Evolutionary conservation across 805 yeast genomes (phyloP).

Genomic region (Ogataea nonfermentans): DNA sequence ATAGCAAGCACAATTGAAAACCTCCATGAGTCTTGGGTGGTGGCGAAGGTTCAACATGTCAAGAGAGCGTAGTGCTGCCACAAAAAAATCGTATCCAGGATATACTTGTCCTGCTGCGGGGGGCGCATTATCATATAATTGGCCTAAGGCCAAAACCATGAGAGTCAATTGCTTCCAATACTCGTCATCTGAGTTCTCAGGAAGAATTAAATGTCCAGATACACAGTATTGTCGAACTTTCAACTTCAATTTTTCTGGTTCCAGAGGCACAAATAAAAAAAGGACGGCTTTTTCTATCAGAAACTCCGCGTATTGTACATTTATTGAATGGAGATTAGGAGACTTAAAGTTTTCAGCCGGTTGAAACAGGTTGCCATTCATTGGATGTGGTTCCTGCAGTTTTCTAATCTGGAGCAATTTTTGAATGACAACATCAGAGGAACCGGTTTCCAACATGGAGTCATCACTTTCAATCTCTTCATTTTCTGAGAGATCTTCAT

Average conservation of each 20-base stretch:
- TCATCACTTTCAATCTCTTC: no score
- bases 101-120: not conserved
- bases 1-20: constrained; percentile 3
- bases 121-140: not conserved
- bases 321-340: not conserved
- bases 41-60: not conserved
- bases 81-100: constrained; percentile 7
- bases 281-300: constrained; percentile 5
- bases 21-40: constrained; percentile 4
- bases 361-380: no score
- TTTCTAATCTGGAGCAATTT: constrained; percentile 1
- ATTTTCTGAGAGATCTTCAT: not conserved
- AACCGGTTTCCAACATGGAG: constrained; percentile 2
- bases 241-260: constrained; percentile 28
- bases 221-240: constrained; percentile 1
- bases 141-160: constrained; percentile 9
- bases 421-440: constrained; percentile 7
- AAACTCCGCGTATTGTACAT: constrained; percentile 3
- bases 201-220: constrained; percentile 1
- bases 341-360: no score
- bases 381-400: not conserved
- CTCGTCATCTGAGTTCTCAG: not conserved
- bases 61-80: not conserved
- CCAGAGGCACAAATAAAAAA: constrained; percentile 27
- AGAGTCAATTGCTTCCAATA: constrained; percentile 4